Conservation (phyloP, 768 basidiomycete species). For the Podaxis sp. region DNA sequence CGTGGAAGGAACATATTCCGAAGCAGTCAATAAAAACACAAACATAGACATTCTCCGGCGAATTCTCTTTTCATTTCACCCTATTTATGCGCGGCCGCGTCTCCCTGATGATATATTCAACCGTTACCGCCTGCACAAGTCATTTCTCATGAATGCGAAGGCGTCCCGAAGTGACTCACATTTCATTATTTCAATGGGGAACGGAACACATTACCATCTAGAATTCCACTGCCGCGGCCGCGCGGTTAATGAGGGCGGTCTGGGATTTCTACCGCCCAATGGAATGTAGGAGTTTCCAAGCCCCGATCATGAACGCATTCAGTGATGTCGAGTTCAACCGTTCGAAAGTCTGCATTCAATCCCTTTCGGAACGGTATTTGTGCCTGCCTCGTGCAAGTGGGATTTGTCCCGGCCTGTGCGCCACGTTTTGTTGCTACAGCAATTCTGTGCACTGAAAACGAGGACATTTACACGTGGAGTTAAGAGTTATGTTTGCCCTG, state of each 20-base stretch:
- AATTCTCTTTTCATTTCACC: slow-evolving; percentile 4
- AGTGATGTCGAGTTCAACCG: background rate
- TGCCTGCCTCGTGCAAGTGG: background rate
- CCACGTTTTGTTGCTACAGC: background rate
- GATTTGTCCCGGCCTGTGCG: background rate
- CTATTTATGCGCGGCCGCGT: background rate
- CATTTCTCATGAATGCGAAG: background rate
- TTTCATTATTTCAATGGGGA: background rate
- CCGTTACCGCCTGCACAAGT: background rate
- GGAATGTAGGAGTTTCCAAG: background rate
- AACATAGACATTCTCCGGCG: slow-evolving; percentile 1
- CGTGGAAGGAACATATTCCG: slow-evolving; percentile 44
- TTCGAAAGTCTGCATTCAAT: background rate
- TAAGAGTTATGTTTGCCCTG: background rate
- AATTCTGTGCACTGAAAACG: background rate
- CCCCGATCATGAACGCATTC: background rate
- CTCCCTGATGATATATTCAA: background rate
- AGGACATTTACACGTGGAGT: background rate
- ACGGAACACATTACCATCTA: background rate
- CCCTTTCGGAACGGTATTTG: background rate
- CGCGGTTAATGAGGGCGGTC: background rate
- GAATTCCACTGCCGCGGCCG: background rate
- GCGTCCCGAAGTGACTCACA: background rate
- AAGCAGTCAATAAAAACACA: slow-evolving; percentile 2
- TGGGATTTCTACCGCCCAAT: background rate